A percentile compares a stretch with the other conserved stretches of the same genome.
These are phyloP conservation scores for Furcasterigmium furcatum DNA, from an alignment of 2,329 filamentous ascomycete species.

Conservation along the genomic window DNA sequence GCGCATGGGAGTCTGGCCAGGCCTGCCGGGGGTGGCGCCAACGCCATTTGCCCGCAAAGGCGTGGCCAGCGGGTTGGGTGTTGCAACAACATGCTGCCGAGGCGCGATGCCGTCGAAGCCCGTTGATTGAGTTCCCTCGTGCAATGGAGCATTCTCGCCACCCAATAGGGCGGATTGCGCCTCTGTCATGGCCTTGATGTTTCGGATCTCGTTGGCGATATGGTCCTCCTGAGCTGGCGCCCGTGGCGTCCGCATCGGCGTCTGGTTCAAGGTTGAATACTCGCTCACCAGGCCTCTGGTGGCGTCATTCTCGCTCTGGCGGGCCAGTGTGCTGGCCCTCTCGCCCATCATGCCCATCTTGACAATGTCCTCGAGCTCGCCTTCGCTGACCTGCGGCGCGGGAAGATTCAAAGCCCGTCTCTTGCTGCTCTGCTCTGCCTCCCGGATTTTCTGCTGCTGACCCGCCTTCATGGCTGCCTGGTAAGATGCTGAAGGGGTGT, in stretches of 20 bases:
- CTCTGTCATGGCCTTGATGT: slow-evolving; percentile 87
- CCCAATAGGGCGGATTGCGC: slow-evolving; percentile 92
- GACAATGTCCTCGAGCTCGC: slow-evolving; percentile 93
- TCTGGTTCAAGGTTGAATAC: slow-evolving; percentile 78
- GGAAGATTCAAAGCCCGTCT: slow-evolving; percentile 79
- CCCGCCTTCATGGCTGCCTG: slow-evolving; percentile 90
- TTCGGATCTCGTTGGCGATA: slow-evolving; percentile 93
- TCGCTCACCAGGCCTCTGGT: slow-evolving; percentile 84
- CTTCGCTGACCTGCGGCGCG: slow-evolving; percentile 85
- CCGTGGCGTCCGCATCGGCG: slow-evolving; percentile 87
- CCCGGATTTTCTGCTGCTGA: slow-evolving; percentile 89
- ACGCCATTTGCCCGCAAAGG: slow-evolving; percentile 66
- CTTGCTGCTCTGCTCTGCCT: slow-evolving; percentile 96
- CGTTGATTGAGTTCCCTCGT: slow-evolving; percentile 77
- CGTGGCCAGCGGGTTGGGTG: slow-evolving; percentile 92
- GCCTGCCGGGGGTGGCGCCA: slow-evolving; percentile 64
- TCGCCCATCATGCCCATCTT: slow-evolving; percentile 98
- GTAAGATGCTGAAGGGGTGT: slow-evolving; percentile 71
- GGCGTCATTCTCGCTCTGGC: slow-evolving; percentile 76
- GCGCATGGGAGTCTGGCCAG: slow-evolving; percentile 79
- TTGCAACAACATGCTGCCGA: slow-evolving; percentile 76
- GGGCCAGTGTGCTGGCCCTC: slow-evolving; percentile 71
- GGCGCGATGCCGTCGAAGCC: slow-evolving; percentile 85
- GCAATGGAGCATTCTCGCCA: slow-evolving; percentile 87
- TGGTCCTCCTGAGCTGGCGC: slow-evolving; percentile 91